These are phyloP conservation scores for Colletotrichum horii DNA, from an alignment of 2,329 filamentous ascomycete species.

Conservation along the genomic window DNA sequence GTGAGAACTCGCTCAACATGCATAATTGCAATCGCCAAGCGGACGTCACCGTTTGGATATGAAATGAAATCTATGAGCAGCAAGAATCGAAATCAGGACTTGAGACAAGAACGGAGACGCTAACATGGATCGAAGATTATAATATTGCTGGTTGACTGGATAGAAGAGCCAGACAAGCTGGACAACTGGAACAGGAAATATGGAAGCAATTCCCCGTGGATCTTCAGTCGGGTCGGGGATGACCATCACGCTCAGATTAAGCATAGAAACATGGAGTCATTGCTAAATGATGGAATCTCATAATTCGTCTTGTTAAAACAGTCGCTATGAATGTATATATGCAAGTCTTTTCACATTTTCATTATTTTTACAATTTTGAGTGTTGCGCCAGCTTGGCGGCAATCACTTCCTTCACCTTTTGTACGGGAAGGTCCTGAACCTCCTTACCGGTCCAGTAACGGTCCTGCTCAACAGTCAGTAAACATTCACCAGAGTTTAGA, in stretches of 20 bases:
- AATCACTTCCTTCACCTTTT: slow-evolving; percentile 61
- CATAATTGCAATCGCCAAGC: not conserved
- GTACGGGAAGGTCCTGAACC: slow-evolving; percentile 63
- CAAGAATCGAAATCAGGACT: not conserved
- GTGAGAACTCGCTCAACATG: not conserved
- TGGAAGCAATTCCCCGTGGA: not conserved
- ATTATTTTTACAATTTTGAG: slow-evolving; percentile 29
- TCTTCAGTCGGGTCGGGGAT: not conserved
- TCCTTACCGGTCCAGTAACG: slow-evolving; percentile 68
- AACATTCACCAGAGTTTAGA: not conserved
- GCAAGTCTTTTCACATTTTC: not conserved
- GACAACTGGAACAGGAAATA: not conserved
- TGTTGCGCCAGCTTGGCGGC: slow-evolving; percentile 43
- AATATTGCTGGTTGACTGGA: not conserved
- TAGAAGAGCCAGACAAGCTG: not conserved
- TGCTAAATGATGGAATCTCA: not conserved
- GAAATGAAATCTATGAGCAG: not conserved
- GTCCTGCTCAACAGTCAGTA: slow-evolving; percentile 33
- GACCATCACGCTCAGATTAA: not conserved
- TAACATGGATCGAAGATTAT: not conserved
- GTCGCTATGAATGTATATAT: slow-evolving; percentile 12
- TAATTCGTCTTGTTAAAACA: not conserved
- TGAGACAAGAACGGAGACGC: not conserved
- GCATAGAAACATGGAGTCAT: not conserved
- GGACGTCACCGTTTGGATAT: not conserved